These are phyloP conservation scores for Tephrocybe sp. DNA, from an alignment of 768 basidiomycete genomes.

Conservation along the genomic window DNA sequence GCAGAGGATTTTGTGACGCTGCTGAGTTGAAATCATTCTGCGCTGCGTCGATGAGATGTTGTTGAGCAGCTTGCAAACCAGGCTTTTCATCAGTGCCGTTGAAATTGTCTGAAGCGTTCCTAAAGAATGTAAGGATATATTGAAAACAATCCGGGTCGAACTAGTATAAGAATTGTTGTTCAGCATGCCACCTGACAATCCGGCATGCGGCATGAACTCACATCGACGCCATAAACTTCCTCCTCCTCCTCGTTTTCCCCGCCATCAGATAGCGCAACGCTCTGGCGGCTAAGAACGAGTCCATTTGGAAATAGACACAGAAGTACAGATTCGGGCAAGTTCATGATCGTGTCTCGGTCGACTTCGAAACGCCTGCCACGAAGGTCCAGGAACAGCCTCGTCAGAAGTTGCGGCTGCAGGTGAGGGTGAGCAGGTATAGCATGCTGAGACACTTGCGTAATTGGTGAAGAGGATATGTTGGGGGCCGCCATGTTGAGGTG, in stretches of 20 bases:
- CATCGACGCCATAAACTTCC: constrained; percentile 95
- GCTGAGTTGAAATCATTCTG: constrained; percentile 61
- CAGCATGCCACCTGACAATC: constrained; percentile 6
- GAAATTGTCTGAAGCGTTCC: constrained; percentile 83
- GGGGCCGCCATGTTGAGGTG: constrained; percentile 35
- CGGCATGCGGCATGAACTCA: constrained; percentile 44
- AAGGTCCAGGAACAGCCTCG: constrained; percentile 88
- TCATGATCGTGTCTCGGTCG: constrained; percentile 97
- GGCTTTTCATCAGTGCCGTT: constrained; percentile 79
- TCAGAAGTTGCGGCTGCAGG: constrained; percentile 84
- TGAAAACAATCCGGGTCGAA: constrained; percentile 97
- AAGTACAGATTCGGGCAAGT: constrained; percentile 94
- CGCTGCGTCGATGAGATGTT: constrained; percentile 70
- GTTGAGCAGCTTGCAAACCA: constrained; percentile 78
- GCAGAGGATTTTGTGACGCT: constrained; percentile 84
- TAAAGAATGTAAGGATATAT: constrained; percentile 92
- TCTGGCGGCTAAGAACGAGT: constrained; percentile 88
- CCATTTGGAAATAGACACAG: constrained; percentile 98
- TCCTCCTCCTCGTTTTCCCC: constrained; percentile 82
- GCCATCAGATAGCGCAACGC: constrained; percentile 70
- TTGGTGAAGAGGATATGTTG: constrained; percentile 48
- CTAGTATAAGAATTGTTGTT: constrained; percentile 38
- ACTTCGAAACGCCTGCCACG: constrained; percentile 91
- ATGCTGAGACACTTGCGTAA: constrained; percentile 62
- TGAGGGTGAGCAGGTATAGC: constrained; percentile 67